Percentiles rank a stretch among this genome's conserved stretches.
phyloP scores from a whole-genome alignment of 148 eudicot genomes.

The Pouteria glomerata region DNA sequence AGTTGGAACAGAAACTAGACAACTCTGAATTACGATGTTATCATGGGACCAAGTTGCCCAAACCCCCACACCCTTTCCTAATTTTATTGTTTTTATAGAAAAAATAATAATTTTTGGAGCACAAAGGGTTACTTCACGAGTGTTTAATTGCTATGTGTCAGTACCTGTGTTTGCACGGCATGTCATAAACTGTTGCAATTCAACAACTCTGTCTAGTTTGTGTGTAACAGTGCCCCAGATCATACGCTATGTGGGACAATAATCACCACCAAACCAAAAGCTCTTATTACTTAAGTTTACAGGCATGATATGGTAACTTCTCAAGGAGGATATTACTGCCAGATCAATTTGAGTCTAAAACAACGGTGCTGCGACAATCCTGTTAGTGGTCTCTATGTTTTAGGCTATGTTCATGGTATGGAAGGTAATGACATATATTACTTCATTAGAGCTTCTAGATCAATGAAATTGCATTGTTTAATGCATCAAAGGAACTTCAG shows the following conservation, averaged over 20 bases:
- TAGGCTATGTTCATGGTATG: background rate
- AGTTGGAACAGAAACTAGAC: background rate
- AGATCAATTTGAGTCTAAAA: background rate
- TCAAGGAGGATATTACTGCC: background rate
- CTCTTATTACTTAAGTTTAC: background rate
- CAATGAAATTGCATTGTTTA: background rate
- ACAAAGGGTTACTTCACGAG: too few relatives aligned
- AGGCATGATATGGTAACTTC: background rate
- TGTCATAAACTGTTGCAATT: background rate
- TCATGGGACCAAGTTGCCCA: background rate
- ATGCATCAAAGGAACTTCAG: background rate
- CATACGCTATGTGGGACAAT: background rate
- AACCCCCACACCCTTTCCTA: background rate
- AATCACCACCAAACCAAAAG: background rate
- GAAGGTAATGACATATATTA: background rate
- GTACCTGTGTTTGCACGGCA: background rate
- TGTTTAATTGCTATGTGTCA: background rate
- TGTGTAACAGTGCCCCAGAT: background rate
- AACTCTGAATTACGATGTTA: background rate
- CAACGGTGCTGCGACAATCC: background rate
- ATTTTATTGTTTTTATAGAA: too few relatives aligned
- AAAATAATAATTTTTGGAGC: too few relatives aligned
- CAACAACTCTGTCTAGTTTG: background rate
- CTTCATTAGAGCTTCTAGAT: background rate
- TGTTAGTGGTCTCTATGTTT: background rate